Evolutionary conservation across 2,329 filamentous ascomycete species (phyloP), one percentile per base, ranked within the genome.

Genomic region (Endoconidiophora laricicola): DNA sequence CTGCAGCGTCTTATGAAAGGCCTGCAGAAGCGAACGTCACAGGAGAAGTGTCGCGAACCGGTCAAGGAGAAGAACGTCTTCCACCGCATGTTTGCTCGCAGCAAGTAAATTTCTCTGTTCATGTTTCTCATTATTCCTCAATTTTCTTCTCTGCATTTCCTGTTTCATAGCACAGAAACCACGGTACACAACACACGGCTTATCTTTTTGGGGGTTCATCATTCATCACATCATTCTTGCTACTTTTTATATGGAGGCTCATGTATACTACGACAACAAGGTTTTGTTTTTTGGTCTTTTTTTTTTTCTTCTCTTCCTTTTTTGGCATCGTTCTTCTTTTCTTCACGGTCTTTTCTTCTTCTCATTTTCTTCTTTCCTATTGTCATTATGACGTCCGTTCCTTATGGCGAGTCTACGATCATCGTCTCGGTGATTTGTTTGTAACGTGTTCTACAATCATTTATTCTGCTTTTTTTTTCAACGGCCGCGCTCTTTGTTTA

Each of bases 51-150:
- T 44, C 29, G 53, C 22, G 43, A 50, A 29, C 23, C 40, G 14
- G 37, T 29, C n/a, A 49, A 43, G 38, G 46, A 52, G 38, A 48
- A 42, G 14, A 55, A 54, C n/a, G 45, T 55, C 23, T 57, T 57
- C 24, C 52, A 52, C 18, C 52, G 55, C 43, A 57, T 57, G 55
- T 57, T 57, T 37, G 43, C 50, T 20, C 46, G 52, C 16, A 52
- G 50, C 43, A 46, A 49, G 39, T 45, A 44, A 16, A 40, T 46
- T 39, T 40, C 33, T 46, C 26, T 33, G 18, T 38, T 38, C 46
- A 6, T 43, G 36, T 36, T 43, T 46, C 18, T 46, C 36, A 37
- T 48, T 20, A 20, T 44, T 33, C 29, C 29, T 33, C 12, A 33
- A 33, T 50, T 38, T 47, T 49, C 7, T 41, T 46, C 33, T 46